Percentiles rank a stretch among this genome's conserved stretches.
phyloP scores from a whole-genome alignment of 106 monocot species.

The Phalaenopsis aphrodite region DNA sequence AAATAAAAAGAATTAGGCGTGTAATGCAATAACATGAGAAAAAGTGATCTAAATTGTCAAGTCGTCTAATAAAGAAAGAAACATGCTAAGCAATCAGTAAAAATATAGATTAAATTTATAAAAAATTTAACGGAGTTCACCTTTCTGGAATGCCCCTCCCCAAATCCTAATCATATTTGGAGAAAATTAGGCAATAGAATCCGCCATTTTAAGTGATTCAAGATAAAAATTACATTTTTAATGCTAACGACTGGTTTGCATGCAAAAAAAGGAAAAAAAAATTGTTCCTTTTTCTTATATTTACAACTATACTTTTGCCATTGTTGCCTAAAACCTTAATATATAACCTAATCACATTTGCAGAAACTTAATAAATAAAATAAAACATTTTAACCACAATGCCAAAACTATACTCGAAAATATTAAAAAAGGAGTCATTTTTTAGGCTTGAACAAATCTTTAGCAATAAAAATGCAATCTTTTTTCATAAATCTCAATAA shows the following conservation, averaged over 20 bases:
- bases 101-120: background rate
- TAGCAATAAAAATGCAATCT: background rate
- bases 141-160: background rate
- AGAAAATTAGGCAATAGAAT: background rate
- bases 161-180: background rate
- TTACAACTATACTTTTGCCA: no score
- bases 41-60: background rate
- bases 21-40: background rate
- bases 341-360: background rate
- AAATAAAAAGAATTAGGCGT: background rate
- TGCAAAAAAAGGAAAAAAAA: no score
- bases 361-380: background rate
- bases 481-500: background rate
- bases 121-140: background rate
- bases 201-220: background rate
- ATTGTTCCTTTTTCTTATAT: no score
- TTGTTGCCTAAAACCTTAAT: no score
- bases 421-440: background rate
- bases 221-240: background rate
- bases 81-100: background rate
- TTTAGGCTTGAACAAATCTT: background rate
- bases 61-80: background rate
- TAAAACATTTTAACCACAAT: background rate
- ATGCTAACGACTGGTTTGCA: no score
- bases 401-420: background rate